Base-by-base conservation (phyloP, 495 filamentous ascomycete species). In the Penicillium ucsense region DNA sequence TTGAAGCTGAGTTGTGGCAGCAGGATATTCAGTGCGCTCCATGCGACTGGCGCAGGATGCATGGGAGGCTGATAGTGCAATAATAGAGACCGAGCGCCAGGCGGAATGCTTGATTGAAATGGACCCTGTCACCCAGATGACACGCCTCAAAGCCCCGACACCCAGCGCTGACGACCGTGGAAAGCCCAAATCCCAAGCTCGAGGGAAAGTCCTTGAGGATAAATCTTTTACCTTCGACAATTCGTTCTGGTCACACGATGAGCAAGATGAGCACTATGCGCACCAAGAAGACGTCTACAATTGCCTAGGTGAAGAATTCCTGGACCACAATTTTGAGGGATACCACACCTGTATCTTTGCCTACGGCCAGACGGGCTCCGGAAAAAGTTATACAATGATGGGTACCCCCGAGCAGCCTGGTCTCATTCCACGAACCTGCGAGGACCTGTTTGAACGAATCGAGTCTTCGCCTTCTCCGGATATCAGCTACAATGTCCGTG, bases 301-400 rank as follows among this genome's bases (percentile, higher is more conserved):
- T 61, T 82, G 82, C 32, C 76, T 99, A 4, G 92, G 94, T 33
- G 92, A 97, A 61, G 94, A 97, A 53, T 97, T 97, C 50, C 74
- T 99, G 44, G 94, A 99, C 63, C 94, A 97, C 71, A 99, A 99
- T 66, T 99, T 99, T 53, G 91, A 96, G 58, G 92, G 92, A 48
- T 99, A 97, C 67, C 89, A 99, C 65, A 99, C 92, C 0, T 99
- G 92, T 61, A 97, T 99, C 51, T 97, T 99, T 59, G 94, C 92
- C 38, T 99, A 99, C 56, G 91, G 92, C 10, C 92, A 99, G 73
- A 99, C 92, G 0, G 92, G 92, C 12, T 94, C 91, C 2, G 92
- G 92, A 20, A 99, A 99, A 71, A 90, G 84, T 64, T 99, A 97
- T 66, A 95, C 92, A 11, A 97, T 99, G 94, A 99, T 99, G 92